Percentiles rank a stretch among this genome's conserved stretches.
Conservation (phyloP, 352 stramenopile species). For the Globisporangium solare region DNA sequence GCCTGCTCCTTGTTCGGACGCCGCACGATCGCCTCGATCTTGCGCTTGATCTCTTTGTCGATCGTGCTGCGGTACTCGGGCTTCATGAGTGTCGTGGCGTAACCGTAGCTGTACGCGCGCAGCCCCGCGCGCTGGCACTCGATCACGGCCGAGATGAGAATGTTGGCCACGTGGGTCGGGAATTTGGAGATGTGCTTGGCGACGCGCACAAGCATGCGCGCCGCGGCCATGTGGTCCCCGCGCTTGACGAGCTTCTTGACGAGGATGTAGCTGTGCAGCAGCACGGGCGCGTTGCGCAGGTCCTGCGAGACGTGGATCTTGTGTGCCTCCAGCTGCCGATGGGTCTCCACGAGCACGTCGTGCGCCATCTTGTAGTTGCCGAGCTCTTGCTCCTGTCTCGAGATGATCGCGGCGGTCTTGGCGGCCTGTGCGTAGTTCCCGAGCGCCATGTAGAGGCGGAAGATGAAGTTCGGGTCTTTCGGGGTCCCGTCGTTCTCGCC, state of each 20-base stretch:
- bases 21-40: constrained; percentile 94
- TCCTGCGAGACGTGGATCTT: constrained; percentile 87
- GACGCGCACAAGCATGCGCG: constrained; percentile 88
- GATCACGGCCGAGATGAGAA: constrained; percentile 92
- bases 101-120: constrained; percentile 89
- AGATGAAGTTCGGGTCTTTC: constrained; percentile 95
- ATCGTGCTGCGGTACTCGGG: constrained; percentile 86
- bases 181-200: constrained; percentile 92
- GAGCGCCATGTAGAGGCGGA: constrained; percentile 92
- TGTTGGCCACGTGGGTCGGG: constrained; percentile 85
- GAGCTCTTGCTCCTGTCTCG: constrained; percentile 89
- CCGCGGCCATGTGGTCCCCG: constrained; percentile 81
- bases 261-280: constrained; percentile 93
- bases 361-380: constrained; percentile 92
- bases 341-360: constrained; percentile 89
- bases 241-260: constrained; percentile 91
- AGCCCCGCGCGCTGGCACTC: constrained; percentile 91
- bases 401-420: constrained; percentile 93
- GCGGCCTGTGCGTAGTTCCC: constrained; percentile 91
- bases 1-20: constrained; percentile 87
- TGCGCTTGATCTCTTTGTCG: constrained; percentile 89
- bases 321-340: constrained; percentile 80
- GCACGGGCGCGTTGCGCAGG: constrained; percentile 78
- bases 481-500: constrained; percentile 91
- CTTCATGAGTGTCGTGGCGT: constrained; percentile 88